Conservation (phyloP, 345 rosid species). For the Brassica incana region DNA sequence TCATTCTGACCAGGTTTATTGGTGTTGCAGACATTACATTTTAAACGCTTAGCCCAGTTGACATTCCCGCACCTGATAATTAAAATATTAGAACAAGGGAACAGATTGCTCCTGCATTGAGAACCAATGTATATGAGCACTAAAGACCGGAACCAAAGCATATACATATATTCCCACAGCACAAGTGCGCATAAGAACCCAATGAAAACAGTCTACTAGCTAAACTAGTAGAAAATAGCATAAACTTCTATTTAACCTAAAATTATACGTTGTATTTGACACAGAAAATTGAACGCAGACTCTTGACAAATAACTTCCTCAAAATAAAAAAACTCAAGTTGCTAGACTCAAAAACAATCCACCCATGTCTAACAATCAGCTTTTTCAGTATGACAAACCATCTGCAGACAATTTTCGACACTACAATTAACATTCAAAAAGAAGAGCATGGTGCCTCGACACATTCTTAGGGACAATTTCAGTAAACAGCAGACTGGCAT, state of each 20-base stretch:
- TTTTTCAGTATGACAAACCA: conserved; percentile 12
- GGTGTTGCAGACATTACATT: conserved; percentile 97
- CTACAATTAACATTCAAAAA: neutral
- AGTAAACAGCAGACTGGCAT: neutral
- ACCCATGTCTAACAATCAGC: neutral
- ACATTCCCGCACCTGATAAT: conserved; percentile 88
- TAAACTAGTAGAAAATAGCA: conserved; percentile 3
- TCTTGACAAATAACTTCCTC: neutral
- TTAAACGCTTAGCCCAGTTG: conserved; percentile 94
- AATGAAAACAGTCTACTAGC: conserved; percentile 3
- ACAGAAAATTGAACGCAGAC: neutral
- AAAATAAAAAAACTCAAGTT: neutral
- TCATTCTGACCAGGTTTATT: conserved; percentile 93
- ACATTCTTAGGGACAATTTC: neutral
- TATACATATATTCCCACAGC: neutral
- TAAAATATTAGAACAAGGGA: neutral
- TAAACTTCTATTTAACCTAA: neutral
- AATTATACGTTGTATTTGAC: neutral
- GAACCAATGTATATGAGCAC: neutral
- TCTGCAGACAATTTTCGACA: neutral
- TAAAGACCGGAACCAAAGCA: no score
- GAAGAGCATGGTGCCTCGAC: neutral
- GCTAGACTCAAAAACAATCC: neutral
- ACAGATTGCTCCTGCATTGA: neutral
- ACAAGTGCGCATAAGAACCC: neutral